These are phyloP conservation scores for Beauveria sp. DNA, from an alignment of 2,329 filamentous ascomycete genomes.

Conservation along the genomic window DNA sequence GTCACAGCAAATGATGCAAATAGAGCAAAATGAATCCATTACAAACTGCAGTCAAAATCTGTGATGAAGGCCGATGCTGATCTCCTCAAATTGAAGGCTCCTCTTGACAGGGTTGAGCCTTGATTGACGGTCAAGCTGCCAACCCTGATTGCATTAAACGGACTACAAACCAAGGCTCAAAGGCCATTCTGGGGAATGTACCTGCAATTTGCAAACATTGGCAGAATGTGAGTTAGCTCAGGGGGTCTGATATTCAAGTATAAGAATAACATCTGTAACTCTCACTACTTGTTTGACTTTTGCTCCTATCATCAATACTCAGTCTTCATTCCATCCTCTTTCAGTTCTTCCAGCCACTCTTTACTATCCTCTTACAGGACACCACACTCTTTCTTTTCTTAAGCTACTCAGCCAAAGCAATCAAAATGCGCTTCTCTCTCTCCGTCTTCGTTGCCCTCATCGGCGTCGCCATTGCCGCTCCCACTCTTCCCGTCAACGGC, in stretches of 20 bases:
- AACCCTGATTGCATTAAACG: neutral
- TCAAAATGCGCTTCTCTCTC: conserved; percentile 18
- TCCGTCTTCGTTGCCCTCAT: conserved; percentile 13
- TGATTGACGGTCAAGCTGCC: neutral
- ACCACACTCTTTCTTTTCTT: neutral
- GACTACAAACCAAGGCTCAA: neutral
- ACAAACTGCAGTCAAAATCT: neutral
- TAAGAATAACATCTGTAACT: neutral
- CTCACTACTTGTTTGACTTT: neutral
- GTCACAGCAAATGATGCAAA: no score
- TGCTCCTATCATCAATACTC: neutral
- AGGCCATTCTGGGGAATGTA: neutral
- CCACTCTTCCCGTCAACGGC: neutral
- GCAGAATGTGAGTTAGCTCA: no score
- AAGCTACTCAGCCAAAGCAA: neutral
- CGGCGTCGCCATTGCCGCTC: conserved; percentile 14
- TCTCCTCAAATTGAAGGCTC: neutral
- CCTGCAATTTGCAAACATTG: neutral
- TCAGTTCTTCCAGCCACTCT: conserved; percentile 6
- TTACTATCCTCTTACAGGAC: conserved; percentile 10
- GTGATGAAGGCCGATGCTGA: neutral
- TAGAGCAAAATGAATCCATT: no score
- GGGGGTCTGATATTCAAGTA: neutral
- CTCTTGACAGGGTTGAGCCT: neutral
- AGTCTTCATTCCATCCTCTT: neutral